Conservation (phyloP, 2,329 filamentous ascomycete species). For the Xylariaceae sp. region DNA sequence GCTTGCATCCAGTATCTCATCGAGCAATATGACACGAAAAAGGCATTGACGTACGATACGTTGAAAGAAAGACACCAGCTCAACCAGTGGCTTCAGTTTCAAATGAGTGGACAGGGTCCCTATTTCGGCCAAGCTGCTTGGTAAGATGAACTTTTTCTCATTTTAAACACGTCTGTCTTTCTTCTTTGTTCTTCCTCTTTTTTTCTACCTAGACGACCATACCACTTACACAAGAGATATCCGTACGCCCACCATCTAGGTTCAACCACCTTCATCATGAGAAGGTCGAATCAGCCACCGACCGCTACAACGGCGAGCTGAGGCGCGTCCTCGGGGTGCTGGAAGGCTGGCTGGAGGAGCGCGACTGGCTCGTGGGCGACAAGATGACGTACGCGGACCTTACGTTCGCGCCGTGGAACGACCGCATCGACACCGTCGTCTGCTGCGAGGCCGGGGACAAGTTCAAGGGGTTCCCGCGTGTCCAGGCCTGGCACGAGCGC, state of each 20-base stretch:
- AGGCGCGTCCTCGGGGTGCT: slow-evolving; percentile 27
- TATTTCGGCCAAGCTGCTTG: slow-evolving; percentile 28
- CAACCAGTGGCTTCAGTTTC: slow-evolving; percentile 39
- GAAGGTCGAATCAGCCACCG: slow-evolving; percentile 25
- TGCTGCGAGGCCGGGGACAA: too few species aligned
- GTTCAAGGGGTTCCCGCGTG: slow-evolving; percentile 10
- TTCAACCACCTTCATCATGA: slow-evolving; percentile 21
- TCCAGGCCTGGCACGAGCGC: slow-evolving; percentile 30
- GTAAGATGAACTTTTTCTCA: too few species aligned
- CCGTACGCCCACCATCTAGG: too few species aligned
- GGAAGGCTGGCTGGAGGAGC: slow-evolving; percentile 8
- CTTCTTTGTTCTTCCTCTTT: too few species aligned
- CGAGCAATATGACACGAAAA: slow-evolving; percentile 30
- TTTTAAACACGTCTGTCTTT: too few species aligned
- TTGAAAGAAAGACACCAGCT: slow-evolving; percentile 30
- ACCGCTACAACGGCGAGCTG: slow-evolving; percentile 28
- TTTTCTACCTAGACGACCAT: too few species aligned
- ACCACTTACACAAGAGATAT: too few species aligned
- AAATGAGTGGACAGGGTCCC: slow-evolving; percentile 36
- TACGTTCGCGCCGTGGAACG: slow-evolving; percentile 17
- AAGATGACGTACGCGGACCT: slow-evolving; percentile 30
- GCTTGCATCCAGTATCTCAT: slow-evolving; percentile 14
- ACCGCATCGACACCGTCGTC: background rate
- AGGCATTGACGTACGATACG: slow-evolving; percentile 31
- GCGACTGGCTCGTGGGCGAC: slow-evolving; percentile 23